These are phyloP conservation scores for Leptographium lundbergii DNA, from an alignment of 2,329 filamentous ascomycete species.

Conservation along the genomic window DNA sequence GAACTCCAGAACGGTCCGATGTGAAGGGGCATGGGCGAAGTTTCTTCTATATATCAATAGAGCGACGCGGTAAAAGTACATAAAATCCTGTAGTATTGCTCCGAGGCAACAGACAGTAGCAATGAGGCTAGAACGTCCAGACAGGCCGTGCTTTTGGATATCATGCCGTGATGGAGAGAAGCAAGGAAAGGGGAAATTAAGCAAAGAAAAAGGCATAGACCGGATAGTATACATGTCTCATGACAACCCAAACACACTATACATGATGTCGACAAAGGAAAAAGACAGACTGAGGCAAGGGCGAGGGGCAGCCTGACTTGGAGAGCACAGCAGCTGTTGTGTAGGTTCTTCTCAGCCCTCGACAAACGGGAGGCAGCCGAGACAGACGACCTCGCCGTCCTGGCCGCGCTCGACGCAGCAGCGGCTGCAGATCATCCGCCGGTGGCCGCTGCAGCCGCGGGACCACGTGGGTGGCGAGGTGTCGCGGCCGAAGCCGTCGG, in stretches of 20 bases:
- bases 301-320: neutral
- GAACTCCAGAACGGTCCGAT: too few species aligned
- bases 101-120: neutral
- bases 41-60: too few species aligned
- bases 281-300: neutral
- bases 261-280: neutral
- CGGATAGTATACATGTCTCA: neutral
- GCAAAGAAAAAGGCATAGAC: neutral
- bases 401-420: conserved; percentile 55
- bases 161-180: neutral
- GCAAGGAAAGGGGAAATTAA: neutral
- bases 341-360: conserved; percentile 13
- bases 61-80: neutral
- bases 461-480: conserved; percentile 17
- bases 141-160: neutral
- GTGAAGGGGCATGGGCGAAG: too few species aligned
- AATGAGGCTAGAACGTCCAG: neutral
- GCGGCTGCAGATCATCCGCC: conserved; percentile 47
- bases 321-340: too few species aligned
- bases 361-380: conserved; percentile 40
- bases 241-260: neutral
- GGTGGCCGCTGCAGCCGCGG: conserved; percentile 28
- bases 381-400: conserved; percentile 53
- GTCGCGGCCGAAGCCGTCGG: neutral
- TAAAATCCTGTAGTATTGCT: neutral